Evolutionary conservation across 129 eudicot species (phyloP).

Genomic region (Deinandra increscens): DNA sequence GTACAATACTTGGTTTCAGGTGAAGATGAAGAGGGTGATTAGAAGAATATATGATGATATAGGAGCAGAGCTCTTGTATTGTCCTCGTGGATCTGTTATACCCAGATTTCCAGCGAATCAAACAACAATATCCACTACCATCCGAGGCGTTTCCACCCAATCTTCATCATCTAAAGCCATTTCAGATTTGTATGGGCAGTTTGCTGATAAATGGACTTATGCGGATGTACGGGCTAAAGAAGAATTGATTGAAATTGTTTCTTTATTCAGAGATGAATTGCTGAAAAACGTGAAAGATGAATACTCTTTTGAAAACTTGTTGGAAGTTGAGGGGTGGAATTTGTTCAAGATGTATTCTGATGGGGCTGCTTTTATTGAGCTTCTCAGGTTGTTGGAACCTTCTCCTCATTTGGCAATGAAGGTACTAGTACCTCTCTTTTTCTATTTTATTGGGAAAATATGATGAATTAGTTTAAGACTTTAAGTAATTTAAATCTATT

Average conservation of each 20-base stretch:
- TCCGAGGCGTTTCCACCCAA: conserved; percentile 20
- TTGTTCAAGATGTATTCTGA: conserved; percentile 47
- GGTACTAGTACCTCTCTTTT: conserved; percentile 37
- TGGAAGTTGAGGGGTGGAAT: conserved; percentile 60
- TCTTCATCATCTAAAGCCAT: conserved; percentile 26
- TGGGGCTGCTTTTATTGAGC: conserved; percentile 69
- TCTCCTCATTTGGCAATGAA: conserved; percentile 46
- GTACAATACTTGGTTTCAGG: conserved; percentile 1
- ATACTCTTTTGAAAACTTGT: conserved; percentile 30
- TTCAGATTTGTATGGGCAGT: conserved; percentile 27
- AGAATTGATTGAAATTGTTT: conserved; percentile 39
- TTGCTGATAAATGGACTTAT: conserved; percentile 35
- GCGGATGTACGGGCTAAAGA: conserved; percentile 30
- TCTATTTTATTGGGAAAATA: not conserved
- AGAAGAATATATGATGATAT: conserved; percentile 16
- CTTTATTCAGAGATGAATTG: conserved; percentile 51
- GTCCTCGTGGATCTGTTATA: conserved; percentile 2
- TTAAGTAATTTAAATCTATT: conserved; percentile 2
- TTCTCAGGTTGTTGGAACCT: conserved; percentile 44
- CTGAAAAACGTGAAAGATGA: conserved; percentile 25
- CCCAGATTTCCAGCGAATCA: conserved; percentile 17
- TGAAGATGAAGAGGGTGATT: conserved; percentile 31
- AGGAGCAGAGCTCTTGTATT: conserved; percentile 18
- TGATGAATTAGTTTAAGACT: no score
- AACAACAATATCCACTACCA: conserved; percentile 16